Evolutionary conservation across 805 yeast genomes (phyloP).

Genomic region (Ogataea nakhonphanomensis): DNA sequence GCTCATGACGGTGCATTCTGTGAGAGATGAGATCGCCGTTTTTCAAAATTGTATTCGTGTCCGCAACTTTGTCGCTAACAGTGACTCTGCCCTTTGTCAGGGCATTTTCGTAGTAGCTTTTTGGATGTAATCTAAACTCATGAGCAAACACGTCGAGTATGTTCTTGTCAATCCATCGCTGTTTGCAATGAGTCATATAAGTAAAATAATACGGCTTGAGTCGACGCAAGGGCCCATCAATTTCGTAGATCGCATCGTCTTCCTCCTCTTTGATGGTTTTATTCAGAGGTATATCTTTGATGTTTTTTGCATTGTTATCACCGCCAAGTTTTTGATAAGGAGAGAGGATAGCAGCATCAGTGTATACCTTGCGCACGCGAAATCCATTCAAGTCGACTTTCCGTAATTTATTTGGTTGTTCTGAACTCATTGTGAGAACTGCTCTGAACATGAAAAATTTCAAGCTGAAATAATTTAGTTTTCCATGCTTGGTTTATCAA

Average conservation of each 20-base stretch:
- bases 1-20: constrained; percentile 84
- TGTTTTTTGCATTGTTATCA: constrained; percentile 16
- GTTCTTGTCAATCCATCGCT: constrained; percentile 85
- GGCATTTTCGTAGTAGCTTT: constrained; percentile 57
- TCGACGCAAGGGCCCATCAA: constrained; percentile 62
- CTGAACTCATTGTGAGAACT: constrained; percentile 4
- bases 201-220: constrained; percentile 87
- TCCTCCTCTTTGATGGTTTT: constrained; percentile 49
- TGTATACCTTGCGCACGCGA: constrained; percentile 40
- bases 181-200: constrained; percentile 85
- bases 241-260: constrained; percentile 52
- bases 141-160: constrained; percentile 74
- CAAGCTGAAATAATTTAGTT: not conserved
- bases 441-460: constrained; percentile 5
- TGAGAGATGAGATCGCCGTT: constrained; percentile 86
- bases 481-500: constrained; percentile 7
- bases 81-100: constrained; percentile 65
- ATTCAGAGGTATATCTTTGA: constrained; percentile 18
- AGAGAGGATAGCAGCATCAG: constrained; percentile 41
- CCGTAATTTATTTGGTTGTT: constrained; percentile 15
- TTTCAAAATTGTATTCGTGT: constrained; percentile 57
- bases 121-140: constrained; percentile 81
- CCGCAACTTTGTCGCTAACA: constrained; percentile 64
- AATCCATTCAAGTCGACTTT: constrained; percentile 46
- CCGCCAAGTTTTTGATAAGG: constrained; percentile 42